Conservation (phyloP, 768 basidiomycete species). For the Coprinopsis strossmayeri region DNA sequence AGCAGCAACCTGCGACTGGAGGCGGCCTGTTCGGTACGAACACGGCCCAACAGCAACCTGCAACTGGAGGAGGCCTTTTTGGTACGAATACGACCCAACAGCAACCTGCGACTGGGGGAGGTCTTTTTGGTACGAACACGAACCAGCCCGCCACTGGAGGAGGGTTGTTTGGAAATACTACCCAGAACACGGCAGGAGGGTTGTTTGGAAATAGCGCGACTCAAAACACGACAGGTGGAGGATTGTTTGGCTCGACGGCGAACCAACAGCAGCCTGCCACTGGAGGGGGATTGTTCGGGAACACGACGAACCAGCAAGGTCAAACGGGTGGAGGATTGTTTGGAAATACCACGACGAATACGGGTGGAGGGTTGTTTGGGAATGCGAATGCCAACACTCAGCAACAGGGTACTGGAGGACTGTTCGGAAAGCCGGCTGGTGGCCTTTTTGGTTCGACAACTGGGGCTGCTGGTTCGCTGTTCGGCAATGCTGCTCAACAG, state of each 20-base stretch:
- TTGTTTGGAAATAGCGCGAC: conserved; percentile 12
- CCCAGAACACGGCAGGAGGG: conserved; percentile 6
- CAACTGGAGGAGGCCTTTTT: conserved; percentile 21
- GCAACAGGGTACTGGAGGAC: conserved; percentile 6
- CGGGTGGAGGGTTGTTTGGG: conserved; percentile 19
- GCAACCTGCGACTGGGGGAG: conserved; percentile 14
- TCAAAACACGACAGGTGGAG: conserved; percentile 16
- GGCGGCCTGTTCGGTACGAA: conserved; percentile 15
- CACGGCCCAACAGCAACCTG: conserved; percentile 10
- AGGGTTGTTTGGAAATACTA: conserved; percentile 20
- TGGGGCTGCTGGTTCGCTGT: conserved; percentile 9
- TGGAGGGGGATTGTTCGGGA: conserved; percentile 25
- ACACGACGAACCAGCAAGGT: conserved; percentile 17
- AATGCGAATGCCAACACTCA: conserved; percentile 13
- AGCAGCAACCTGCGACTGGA: conserved; percentile 6
- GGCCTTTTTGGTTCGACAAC: conserved; percentile 21
- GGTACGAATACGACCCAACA: conserved; percentile 14
- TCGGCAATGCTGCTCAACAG: conserved; percentile 14
- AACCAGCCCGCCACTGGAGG: conserved; percentile 11
- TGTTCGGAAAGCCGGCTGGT: conserved; percentile 18
- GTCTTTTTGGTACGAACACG: conserved; percentile 20
- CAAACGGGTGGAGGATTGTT: conserved; percentile 12
- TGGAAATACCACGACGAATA: conserved; percentile 15
- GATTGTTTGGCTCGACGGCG: conserved; percentile 21
- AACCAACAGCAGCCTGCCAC: conserved; percentile 14